A percentile compares a stretch with the other conserved stretches of the same genome.
Evolutionary conservation across 257 asterid genomes (phyloP).

Genomic region (Rauvolfia tetraphylla): DNA sequence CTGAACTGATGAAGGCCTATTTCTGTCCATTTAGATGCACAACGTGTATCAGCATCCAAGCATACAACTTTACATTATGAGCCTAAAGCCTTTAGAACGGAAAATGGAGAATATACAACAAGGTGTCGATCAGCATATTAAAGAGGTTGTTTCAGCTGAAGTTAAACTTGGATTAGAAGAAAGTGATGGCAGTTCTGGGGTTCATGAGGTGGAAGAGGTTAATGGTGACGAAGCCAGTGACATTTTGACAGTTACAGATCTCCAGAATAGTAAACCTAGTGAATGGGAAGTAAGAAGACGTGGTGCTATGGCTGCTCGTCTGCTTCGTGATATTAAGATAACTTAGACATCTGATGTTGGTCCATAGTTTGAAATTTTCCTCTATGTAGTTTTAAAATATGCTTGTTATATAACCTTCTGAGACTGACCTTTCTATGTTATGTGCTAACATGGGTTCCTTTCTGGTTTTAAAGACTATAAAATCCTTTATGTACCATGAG

Average conservation of each 20-base stretch:
- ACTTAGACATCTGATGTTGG: conserved; percentile 30
- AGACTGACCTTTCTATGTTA: neutral
- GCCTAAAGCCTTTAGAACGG: conserved; percentile 39
- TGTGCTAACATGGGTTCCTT: neutral
- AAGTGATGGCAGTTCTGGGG: conserved; percentile 21
- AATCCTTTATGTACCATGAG: neutral
- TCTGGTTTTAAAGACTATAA: neutral
- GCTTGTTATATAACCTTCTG: neutral
- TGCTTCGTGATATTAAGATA: conserved; percentile 77
- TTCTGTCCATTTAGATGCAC: conserved; percentile 64
- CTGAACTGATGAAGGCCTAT: conserved; percentile 1
- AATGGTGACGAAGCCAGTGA: conserved; percentile 23
- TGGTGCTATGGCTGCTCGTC: conserved; percentile 97
- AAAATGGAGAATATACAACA: conserved; percentile 16
- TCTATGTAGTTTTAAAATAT: too few species aligned
- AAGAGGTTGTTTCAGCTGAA: conserved; percentile 34
- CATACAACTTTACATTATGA: conserved; percentile 81
- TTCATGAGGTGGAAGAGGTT: conserved; percentile 24
- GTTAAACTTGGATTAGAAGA: conserved; percentile 40
- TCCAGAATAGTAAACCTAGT: conserved; percentile 39
- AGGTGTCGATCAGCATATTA: conserved; percentile 25
- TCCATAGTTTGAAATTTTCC: conserved; percentile 6
- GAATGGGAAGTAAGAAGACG: conserved; percentile 89
- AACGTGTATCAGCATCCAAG: conserved; percentile 83
- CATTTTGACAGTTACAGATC: conserved; percentile 16